Evolutionary conservation across 179 eudicot species (phyloP), one percentile per base, ranked within the genome.

Genomic region (Amaranthus tricolor): DNA sequence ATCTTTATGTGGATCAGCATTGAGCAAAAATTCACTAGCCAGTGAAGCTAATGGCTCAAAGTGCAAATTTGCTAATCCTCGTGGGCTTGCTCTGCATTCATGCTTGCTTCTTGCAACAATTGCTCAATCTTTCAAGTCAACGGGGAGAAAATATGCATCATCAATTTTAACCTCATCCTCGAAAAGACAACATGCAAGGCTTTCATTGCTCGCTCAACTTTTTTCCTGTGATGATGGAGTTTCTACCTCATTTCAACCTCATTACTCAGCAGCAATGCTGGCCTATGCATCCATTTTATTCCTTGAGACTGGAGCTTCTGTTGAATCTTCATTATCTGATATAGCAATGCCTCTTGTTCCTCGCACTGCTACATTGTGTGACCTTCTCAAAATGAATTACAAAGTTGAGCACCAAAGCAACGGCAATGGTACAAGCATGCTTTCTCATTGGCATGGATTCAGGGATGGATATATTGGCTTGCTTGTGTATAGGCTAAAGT

Each of bases 401-500:
- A 71, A 54, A 56, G 80, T 77, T 52, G 90, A 84, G 50, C 81
- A 80, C 68, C 85, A 79, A 68, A 83, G 80, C 68, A 76, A 79
- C 64, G 57, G 51, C 10, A 70, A 74, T 72, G 50, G 77, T 45
- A 60, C 19, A 31, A 85, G 79, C 60, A 84, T 74, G 90, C 90
- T 94, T 71, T 94, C 98, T 15, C 78, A 85, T 74, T 90, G 98
- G 96, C 91, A 91, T 88, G 98, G 99, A 66, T 57, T 89, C 50
- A 89, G 90, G 74, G 99, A 96, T 84, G 99, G 98, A 59, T 89
- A 86, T 85, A 86, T 89, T 73, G 99, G 99, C 74, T 82, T 96
- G 81, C 82, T 94, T 78, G 96, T 90, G 51, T 85, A 82, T 65
- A 88, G 92, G 80, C 77, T 96, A 78, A 94, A 86, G 83, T 86